A percentile compares a stretch with the other conserved stretches of the same genome.
Conservation (phyloP, 495 filamentous ascomycete species). For the Arthonia radiata region DNA sequence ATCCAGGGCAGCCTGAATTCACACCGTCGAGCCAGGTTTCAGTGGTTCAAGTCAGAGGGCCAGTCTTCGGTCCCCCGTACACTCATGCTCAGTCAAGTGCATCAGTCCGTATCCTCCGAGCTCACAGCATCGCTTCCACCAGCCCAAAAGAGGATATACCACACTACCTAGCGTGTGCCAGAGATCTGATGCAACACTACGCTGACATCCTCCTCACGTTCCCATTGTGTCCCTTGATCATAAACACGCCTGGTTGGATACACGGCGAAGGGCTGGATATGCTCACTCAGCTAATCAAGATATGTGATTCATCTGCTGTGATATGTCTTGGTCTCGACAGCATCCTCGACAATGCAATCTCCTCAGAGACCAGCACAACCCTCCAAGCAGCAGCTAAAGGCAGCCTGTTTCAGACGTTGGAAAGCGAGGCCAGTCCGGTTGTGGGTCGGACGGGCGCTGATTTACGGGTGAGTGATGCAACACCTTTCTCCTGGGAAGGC, state of each 20-base stretch:
- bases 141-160: slow-evolving; percentile 45
- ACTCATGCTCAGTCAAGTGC: slow-evolving; percentile 25
- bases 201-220: slow-evolving; percentile 14
- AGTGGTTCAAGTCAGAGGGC: slow-evolving; percentile 34
- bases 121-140: slow-evolving; percentile 48
- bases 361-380: slow-evolving; percentile 1
- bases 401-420: no score
- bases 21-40: slow-evolving; percentile 53
- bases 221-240: slow-evolving; percentile 34
- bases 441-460: no score
- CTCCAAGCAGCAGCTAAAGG: no score
- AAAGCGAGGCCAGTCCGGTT: no score
- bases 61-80: slow-evolving; percentile 51
- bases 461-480: no score
- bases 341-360: slow-evolving; percentile 1
- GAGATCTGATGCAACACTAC: slow-evolving; percentile 45
- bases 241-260: slow-evolving; percentile 72
- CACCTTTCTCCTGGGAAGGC: background rate
- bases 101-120: slow-evolving; percentile 24
- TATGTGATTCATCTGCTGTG: slow-evolving; percentile 23
- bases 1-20: slow-evolving; percentile 68
- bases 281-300: slow-evolving; percentile 32
- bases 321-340: slow-evolving; percentile 1
- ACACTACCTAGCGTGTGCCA: slow-evolving; percentile 40
- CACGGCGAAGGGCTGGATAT: slow-evolving; percentile 51